Conservation (phyloP, 2,329 filamentous ascomycete genomes). For the Pseudogymnoascus sp. region DNA sequence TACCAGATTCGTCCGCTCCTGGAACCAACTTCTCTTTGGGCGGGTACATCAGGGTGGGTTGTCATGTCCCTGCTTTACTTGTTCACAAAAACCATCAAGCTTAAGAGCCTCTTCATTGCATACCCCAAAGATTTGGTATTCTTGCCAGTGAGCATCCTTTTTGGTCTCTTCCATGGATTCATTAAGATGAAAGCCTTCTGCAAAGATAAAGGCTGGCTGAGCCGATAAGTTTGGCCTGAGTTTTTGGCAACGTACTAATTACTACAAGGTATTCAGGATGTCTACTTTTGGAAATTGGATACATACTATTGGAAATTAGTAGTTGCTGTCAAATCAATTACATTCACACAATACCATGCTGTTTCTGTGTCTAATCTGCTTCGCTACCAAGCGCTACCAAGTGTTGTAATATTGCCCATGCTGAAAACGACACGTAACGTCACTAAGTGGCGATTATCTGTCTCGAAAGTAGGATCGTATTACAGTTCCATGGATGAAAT, state of each 20-base stretch:
- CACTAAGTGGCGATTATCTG: not conserved
- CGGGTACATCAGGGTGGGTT: not conserved
- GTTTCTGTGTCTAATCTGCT: not conserved
- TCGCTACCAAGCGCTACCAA: not conserved
- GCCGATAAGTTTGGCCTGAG: not conserved
- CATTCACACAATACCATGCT: not conserved
- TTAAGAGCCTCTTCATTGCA: constrained; percentile 76
- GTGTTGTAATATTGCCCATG: not conserved
- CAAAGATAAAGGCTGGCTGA: not conserved
- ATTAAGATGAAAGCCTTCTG: constrained; percentile 76
- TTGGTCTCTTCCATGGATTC: constrained; percentile 86
- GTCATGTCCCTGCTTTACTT: constrained; percentile 60
- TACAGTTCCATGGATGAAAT: not conserved
- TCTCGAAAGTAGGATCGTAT: no score
- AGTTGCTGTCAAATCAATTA: not conserved
- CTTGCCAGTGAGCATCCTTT: constrained; percentile 76
- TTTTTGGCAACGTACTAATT: not conserved
- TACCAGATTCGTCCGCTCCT: constrained; percentile 60
- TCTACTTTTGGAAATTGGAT: not conserved
- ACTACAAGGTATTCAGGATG: not conserved
- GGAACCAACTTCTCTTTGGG: constrained; percentile 39
- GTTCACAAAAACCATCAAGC: constrained; percentile 85
- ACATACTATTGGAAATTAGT: not conserved
- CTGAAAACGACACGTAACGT: not conserved
- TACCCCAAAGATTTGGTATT: constrained; percentile 75